A percentile compares a stretch with the other conserved stretches of the same genome.
phyloP scores from a whole-genome alignment of 352 stramenopile species.

The Phytopythium boreale region DNA sequence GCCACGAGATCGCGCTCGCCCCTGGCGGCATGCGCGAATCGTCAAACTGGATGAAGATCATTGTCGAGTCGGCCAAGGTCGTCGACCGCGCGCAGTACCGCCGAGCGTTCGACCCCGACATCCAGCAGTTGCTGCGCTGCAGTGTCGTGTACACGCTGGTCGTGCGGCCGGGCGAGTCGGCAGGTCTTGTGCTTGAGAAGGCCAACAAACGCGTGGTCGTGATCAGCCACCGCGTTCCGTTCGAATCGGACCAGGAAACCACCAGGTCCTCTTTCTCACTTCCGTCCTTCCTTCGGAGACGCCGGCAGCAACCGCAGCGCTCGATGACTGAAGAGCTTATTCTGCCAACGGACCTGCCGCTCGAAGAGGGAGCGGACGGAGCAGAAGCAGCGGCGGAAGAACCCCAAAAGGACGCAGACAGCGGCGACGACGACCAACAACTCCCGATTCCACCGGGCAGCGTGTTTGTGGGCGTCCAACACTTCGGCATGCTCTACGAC shows the following conservation, averaged over 20 bases:
- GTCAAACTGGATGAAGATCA: constrained; percentile 44
- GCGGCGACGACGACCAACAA: background rate
- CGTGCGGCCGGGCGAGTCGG: constrained; percentile 17
- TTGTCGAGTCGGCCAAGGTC: constrained; percentile 22
- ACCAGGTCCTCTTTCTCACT: background rate
- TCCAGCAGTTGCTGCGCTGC: constrained; percentile 33
- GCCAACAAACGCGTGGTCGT: constrained; percentile 63
- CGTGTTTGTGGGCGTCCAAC: constrained; percentile 46
- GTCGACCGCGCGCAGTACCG: constrained; percentile 30
- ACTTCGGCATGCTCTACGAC: constrained; percentile 63
- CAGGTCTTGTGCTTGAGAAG: constrained; percentile 49
- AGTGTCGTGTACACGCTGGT: constrained; percentile 55
- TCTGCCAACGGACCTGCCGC: background rate
- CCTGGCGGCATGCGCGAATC: constrained; percentile 31
- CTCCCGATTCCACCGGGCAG: constrained; percentile 46
- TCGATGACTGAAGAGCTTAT: constrained; percentile 7
- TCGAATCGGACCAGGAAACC: background rate
- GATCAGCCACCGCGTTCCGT: constrained; percentile 32
- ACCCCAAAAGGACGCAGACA: background rate
- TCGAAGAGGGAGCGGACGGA: background rate
- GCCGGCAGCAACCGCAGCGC: constrained; percentile 3
- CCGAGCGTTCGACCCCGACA: constrained; percentile 53
- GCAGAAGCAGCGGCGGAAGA: background rate
- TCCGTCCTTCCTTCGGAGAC: constrained; percentile 1
- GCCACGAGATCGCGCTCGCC: constrained; percentile 44